Base-by-base conservation (phyloP, 2,329 filamentous ascomycete genomes). In the Plectosphaerella sp. region DNA sequence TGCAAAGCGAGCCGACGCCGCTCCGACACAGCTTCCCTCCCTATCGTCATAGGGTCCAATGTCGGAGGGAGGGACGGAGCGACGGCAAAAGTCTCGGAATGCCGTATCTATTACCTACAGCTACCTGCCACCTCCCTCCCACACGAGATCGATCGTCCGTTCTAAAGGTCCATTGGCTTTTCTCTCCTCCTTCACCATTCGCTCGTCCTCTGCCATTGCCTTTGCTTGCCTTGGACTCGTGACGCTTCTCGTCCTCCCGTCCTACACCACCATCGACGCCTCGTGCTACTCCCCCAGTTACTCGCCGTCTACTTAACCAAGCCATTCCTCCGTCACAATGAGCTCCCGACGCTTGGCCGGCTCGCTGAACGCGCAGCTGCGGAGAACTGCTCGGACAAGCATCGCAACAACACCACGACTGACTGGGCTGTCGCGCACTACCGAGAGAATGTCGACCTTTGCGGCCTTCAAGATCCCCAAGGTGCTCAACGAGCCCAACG, bases 401-500 rank as follows among this genome's bases (percentile, higher is more conserved):
- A 41, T 45, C 33, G 35, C 36, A n/a, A 24, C 35, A 9, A 33
- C 49, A 15, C 39, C 49, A 37, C 54, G 42, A 22, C 15, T 54
- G 41, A 16, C 41, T 14, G 37, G 39, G 12, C 24, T 69, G 42
- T 61, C 65, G 43, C 66, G 64, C 33, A 68, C 64, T 8, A 57
- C 52, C 25, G 51, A 58, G 42, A 72, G 64, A 48, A 62, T 64
- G 61, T 72, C 85, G 52, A 87, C 84, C 8, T 77, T 96, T 58
- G 92, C 91, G 48, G 80, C 84, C 55, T 97, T 97, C 81, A 93
- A 90, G 76, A 82, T 92, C 49, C 94, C 94, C 48, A 85, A 85
- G 57, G 83, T 97, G 62, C 77, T 83, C 67, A 99, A 99, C 68
- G 94, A 99, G 75, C 91, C 91, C n/a, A 99, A 97, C 69, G 92